Percentiles rank a stretch among this genome's conserved stretches.
Evolutionary conservation across 2,329 filamentous ascomycete species (phyloP).

Genomic region (Beauveria sp.): DNA sequence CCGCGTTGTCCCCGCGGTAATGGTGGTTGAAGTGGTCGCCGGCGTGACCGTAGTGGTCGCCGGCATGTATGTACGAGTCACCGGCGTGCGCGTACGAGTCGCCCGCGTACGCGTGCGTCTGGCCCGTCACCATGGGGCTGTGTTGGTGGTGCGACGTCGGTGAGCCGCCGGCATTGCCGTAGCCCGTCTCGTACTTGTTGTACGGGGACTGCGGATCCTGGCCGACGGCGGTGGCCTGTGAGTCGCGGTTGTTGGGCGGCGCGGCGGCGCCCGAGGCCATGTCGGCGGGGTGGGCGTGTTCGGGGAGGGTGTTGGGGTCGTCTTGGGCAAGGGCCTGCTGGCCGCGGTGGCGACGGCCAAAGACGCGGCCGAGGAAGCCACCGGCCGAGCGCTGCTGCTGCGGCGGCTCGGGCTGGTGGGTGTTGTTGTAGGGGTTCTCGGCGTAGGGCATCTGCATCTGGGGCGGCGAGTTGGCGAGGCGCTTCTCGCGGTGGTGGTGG

Average conservation of each 20-base stretch:
- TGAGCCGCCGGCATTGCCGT: background rate
- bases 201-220: conserved; percentile 20
- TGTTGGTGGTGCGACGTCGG: background rate
- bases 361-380: conserved; percentile 28
- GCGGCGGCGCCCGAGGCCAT: conserved; percentile 28
- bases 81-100: conserved; percentile 9
- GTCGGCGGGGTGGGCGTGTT: conserved; percentile 33
- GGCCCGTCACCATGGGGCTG: background rate
- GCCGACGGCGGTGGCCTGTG: conserved; percentile 28
- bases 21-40: conserved; percentile 1
- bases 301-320: conserved; percentile 28
- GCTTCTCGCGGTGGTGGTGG: conserved; percentile 67
- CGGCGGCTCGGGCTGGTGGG: conserved; percentile 37
- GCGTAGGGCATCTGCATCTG: conserved; percentile 10
- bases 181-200: conserved; percentile 19
- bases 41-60: conserved; percentile 9
- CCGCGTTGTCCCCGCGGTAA: background rate
- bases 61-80: conserved; percentile 8
- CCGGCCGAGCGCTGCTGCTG: conserved; percentile 12
- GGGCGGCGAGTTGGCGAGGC: conserved; percentile 44
- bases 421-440: conserved; percentile 33
- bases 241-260: conserved; percentile 28
- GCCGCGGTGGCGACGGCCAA: conserved; percentile 18
- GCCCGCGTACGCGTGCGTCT: background rate
- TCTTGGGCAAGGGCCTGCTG: conserved; percentile 12